Conservation (phyloP, 2,329 filamentous ascomycete species). For the Juglanconis sp. region DNA sequence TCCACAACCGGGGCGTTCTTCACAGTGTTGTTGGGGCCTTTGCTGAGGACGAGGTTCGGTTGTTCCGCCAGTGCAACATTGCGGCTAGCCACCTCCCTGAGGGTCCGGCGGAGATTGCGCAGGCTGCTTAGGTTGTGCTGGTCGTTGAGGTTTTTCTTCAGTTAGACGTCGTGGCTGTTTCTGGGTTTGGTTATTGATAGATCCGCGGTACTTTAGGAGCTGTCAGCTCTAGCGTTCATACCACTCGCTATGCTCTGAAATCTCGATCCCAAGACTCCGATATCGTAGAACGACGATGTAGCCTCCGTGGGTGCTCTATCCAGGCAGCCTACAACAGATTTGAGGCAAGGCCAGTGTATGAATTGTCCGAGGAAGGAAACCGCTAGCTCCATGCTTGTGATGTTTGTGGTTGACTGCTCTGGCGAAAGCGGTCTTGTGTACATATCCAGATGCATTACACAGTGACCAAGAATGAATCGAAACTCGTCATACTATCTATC, state of each 20-base stretch:
- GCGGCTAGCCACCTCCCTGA: slow-evolving; percentile 59
- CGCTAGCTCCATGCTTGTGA: too few relatives aligned
- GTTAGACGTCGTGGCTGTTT: not conserved
- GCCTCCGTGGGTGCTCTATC: not conserved
- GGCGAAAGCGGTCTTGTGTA: too few relatives aligned
- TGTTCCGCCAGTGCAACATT: slow-evolving; percentile 78
- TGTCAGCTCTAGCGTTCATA: not conserved
- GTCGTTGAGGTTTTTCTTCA: not conserved
- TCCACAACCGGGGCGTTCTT: slow-evolving; percentile 73
- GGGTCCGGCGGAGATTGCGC: slow-evolving; percentile 37
- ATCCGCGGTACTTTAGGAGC: not conserved
- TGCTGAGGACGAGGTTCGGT: slow-evolving; percentile 65
- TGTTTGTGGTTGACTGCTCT: too few relatives aligned
- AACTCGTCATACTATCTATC: too few relatives aligned
- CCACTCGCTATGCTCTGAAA: not conserved
- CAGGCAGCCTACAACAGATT: too few relatives aligned
- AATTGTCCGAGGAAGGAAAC: too few relatives aligned
- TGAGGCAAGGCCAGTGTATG: too few relatives aligned
- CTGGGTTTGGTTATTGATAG: not conserved
- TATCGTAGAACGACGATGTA: too few relatives aligned
- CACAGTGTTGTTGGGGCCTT: slow-evolving; percentile 77
- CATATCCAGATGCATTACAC: too few relatives aligned
- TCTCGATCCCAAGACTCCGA: too few relatives aligned
- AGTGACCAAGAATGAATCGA: too few relatives aligned
- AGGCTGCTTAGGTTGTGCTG: slow-evolving; percentile 8